A percentile compares a stretch with the other conserved stretches of the same genome.
These are phyloP conservation scores for Eutypa lata DNA, from an alignment of 2,329 filamentous ascomycete species.

Conservation along the genomic window DNA sequence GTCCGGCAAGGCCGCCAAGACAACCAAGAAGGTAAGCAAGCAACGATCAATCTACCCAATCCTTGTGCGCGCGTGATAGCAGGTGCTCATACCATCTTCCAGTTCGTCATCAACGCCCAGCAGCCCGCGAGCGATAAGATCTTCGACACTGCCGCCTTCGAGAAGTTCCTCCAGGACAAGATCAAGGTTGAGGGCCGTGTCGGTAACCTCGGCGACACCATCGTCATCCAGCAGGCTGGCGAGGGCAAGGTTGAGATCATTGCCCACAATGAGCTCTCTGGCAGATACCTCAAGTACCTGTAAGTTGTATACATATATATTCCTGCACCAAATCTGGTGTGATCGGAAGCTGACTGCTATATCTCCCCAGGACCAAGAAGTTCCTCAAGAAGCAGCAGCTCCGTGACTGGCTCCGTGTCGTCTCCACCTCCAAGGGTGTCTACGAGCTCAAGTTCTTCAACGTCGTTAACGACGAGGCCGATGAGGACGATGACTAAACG, in stretches of 20 bases:
- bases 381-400: conserved; percentile 99
- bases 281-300: conserved; percentile 99
- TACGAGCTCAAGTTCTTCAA: conserved; percentile 99
- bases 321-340: background rate
- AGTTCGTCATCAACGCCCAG: conserved; percentile 99
- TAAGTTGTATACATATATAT: conserved; percentile 49
- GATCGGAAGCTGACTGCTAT: background rate
- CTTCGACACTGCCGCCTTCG: conserved; percentile 97
- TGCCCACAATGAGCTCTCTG: conserved; percentile 96
- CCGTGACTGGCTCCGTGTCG: conserved; percentile 98
- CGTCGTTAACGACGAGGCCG: conserved; percentile 96
- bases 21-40: conserved; percentile 76
- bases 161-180: conserved; percentile 99
- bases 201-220: conserved; percentile 93
- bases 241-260: conserved; percentile 99
- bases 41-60: background rate
- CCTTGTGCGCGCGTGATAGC: background rate
- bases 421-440: conserved; percentile 95
- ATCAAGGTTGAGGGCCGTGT: conserved; percentile 99
- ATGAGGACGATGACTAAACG: conserved; percentile 97
- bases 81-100: conserved; percentile 3
- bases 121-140: conserved; percentile 99
- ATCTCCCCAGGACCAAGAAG: conserved; percentile 83
- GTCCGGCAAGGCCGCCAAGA: conserved; percentile 65
- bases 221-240: conserved; percentile 84